These are phyloP conservation scores for Penicillium egyptiacum DNA, from an alignment of 495 filamentous ascomycete species.

Conservation along the genomic window DNA sequence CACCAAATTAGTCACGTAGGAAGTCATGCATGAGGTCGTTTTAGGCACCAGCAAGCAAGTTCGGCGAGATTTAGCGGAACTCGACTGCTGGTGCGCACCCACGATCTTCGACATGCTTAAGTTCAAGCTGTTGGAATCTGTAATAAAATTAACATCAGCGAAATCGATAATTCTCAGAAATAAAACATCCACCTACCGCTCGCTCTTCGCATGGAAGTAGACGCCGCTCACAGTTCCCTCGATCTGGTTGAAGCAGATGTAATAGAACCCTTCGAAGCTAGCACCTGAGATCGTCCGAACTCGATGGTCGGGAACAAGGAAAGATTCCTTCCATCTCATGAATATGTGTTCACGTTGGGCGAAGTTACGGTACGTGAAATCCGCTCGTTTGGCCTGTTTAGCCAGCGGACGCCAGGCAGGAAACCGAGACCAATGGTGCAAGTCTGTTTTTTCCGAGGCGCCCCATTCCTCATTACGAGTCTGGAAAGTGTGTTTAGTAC, in stretches of 20 bases:
- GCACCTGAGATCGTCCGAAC: slow-evolving; percentile 87
- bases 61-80: slow-evolving; percentile 66
- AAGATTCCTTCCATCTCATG: slow-evolving; percentile 99
- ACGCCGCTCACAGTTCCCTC: slow-evolving; percentile 83
- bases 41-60: slow-evolving; percentile 22
- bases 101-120: slow-evolving; percentile 80
- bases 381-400: slow-evolving; percentile 73
- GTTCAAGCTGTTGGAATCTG: slow-evolving; percentile 89
- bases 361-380: slow-evolving; percentile 67
- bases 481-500: slow-evolving; percentile 87
- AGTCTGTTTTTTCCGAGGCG: slow-evolving; percentile 86
- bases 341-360: slow-evolving; percentile 87
- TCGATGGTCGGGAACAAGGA: slow-evolving; percentile 93
- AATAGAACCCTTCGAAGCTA: slow-evolving; percentile 98
- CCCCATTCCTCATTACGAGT: slow-evolving; percentile 92
- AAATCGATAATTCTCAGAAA: background rate
- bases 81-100: slow-evolving; percentile 89
- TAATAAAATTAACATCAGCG: slow-evolving; percentile 11
- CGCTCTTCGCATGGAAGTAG: slow-evolving; percentile 97
- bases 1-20: background rate
- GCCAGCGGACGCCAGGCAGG: slow-evolving; percentile 77
- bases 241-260: slow-evolving; percentile 97
- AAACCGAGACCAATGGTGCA: slow-evolving; percentile 93
- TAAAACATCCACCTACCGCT: slow-evolving; percentile 65
- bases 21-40: background rate